Evolutionary conservation across 192 early-diverging fungal genomes (phyloP).

Genomic region (Rhizoclosmatium sp.): DNA sequence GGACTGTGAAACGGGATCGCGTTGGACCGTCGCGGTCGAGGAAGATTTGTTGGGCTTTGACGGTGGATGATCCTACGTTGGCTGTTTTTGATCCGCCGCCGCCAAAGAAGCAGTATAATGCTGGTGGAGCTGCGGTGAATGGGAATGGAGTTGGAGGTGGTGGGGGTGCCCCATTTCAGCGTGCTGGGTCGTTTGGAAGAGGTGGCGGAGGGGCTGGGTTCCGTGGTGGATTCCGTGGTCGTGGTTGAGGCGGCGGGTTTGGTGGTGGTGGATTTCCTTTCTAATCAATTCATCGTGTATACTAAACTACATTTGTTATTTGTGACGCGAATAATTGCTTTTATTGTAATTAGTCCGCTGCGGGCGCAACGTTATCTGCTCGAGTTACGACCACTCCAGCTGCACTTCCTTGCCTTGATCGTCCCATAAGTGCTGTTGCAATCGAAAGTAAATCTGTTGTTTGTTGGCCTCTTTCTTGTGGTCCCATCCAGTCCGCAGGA

Average conservation of each 20-base stretch:
- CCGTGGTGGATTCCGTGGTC: neutral
- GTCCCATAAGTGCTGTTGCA: too few species aligned
- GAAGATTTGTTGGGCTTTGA: slow-evolving; percentile 31
- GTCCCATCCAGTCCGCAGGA: too few species aligned
- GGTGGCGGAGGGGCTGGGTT: neutral
- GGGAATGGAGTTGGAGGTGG: neutral
- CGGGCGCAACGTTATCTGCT: neutral
- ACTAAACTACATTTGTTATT: too few species aligned
- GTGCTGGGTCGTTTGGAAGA: neutral
- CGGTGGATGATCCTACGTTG: slow-evolving; percentile 9
- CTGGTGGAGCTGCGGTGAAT: neutral
- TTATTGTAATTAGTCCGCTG: neutral
- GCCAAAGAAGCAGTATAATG: neutral
- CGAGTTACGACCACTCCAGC: neutral
- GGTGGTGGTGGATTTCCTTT: too few species aligned
- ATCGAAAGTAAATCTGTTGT: too few species aligned
- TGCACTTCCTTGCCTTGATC: too few species aligned
- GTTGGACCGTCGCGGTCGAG: slow-evolving; percentile 24
- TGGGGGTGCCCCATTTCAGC: neutral
- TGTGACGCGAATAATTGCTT: neutral
- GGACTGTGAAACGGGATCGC: neutral
- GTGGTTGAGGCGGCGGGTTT: neutral
- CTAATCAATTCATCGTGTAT: too few species aligned
- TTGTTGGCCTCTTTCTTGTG: too few species aligned
- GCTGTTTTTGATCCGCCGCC: slow-evolving; percentile 34